These are phyloP conservation scores for Aspergillus jensenii DNA, from an alignment of 2,329 filamentous ascomycete species.

Conservation along the genomic window DNA sequence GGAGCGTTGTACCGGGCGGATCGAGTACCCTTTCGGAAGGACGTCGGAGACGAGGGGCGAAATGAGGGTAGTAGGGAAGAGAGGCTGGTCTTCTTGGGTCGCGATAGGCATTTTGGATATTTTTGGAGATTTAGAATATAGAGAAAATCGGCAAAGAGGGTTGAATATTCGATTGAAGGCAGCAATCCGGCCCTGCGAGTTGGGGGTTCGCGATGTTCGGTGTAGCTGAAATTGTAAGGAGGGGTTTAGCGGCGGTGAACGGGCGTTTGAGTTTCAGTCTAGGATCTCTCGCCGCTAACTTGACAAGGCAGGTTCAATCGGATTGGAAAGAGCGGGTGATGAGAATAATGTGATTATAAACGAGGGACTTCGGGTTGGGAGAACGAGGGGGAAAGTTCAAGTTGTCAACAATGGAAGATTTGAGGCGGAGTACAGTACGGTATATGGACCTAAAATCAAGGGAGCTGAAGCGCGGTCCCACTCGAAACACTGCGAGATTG, in stretches of 20 bases:
- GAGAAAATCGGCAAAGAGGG: background rate
- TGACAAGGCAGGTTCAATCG: background rate
- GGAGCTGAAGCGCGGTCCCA: conserved; percentile 9
- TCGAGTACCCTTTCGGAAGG: conserved; percentile 77
- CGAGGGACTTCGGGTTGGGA: background rate
- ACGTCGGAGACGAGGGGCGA: conserved; percentile 69
- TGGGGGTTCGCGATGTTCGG: background rate
- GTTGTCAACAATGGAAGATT: background rate
- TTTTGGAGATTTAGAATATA: background rate
- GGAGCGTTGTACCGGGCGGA: conserved; percentile 73
- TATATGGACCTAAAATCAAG: background rate
- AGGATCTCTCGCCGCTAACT: background rate
- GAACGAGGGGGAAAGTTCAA: background rate
- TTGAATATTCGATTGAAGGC: background rate
- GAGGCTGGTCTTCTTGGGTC: conserved; percentile 49
- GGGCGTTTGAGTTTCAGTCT: background rate
- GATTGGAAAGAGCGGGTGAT: background rate
- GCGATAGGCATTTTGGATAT: conserved; percentile 19
- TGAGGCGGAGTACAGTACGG: conserved; percentile 1
- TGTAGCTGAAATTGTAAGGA: background rate
- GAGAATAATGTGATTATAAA: background rate
- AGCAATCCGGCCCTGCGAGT: background rate
- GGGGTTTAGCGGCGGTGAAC: conserved; percentile 3
- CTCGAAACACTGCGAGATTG: background rate
- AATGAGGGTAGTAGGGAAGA: conserved; percentile 78